A percentile compares a stretch with the other conserved stretches of the same genome.
Evolutionary conservation across 768 basidiomycete genomes (phyloP).

Genomic region (Clavulina sp.): DNA sequence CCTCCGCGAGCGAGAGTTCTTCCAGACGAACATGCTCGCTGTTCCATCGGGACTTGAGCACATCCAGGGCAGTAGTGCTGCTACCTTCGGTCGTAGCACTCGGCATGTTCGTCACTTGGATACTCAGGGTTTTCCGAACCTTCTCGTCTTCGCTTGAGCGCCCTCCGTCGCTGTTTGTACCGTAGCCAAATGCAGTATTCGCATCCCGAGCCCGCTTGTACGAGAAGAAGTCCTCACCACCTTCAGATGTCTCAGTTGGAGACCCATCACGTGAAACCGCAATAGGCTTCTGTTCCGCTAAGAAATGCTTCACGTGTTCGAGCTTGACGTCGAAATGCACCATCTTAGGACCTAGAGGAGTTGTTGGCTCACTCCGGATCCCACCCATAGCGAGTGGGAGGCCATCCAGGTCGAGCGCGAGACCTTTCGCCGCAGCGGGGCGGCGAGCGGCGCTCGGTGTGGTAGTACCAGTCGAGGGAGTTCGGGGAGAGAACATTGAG

Average conservation of each 20-base stretch:
- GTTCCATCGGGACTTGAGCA: not conserved
- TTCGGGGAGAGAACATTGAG: slow-evolving; percentile 34
- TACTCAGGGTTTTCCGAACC: slow-evolving; percentile 25
- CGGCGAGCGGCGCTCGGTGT: not conserved
- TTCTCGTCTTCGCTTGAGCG: slow-evolving; percentile 14
- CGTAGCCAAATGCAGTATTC: not conserved
- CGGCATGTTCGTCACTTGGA: slow-evolving; percentile 57
- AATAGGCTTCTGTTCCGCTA: slow-evolving; percentile 85
- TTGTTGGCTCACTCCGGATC: slow-evolving; percentile 51
- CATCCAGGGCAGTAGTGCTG: slow-evolving; percentile 11
- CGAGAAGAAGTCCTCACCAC: slow-evolving; percentile 17
- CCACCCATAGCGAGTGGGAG: slow-evolving; percentile 13
- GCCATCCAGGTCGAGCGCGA: not conserved
- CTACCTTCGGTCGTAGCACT: slow-evolving; percentile 6
- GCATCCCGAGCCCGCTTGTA: slow-evolving; percentile 15
- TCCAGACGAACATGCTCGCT: slow-evolving; percentile 23
- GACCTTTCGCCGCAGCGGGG: not conserved
- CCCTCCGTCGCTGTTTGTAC: not conserved
- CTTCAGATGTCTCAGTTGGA: slow-evolving; percentile 44
- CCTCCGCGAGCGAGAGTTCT: slow-evolving; percentile 23
- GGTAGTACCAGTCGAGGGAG: slow-evolving; percentile 13
- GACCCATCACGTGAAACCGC: slow-evolving; percentile 85
- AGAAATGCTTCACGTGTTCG: slow-evolving; percentile 87
- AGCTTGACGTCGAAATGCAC: slow-evolving; percentile 88
- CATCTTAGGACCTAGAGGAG: slow-evolving; percentile 57